Evolutionary conservation across 2,329 filamentous ascomycete genomes (phyloP), one percentile per base, ranked within the genome.

Genomic region (Dothidotthia symphoricarpi): DNA sequence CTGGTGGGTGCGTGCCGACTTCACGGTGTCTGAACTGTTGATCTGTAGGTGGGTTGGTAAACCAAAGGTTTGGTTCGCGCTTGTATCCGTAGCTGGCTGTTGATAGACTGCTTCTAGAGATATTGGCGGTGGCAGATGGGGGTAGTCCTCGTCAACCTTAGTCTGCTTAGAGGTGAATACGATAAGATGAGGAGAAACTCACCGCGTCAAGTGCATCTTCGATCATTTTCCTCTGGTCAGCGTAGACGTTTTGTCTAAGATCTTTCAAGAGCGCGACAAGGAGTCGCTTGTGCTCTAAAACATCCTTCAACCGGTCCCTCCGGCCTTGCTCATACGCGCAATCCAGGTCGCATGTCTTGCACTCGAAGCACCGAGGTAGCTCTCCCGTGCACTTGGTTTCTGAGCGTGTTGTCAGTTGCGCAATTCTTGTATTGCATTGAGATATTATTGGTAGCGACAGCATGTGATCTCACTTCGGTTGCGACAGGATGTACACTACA

Each of bases 231-330:
- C 19, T 25, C 10, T 36, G 15, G 9, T 25, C 16, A 12, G 7
- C 4, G 16, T 16, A 27, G 9, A 24, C 28, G 22, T 17, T 26
- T 11, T n/a, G 13, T 4, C 14, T 26, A 11, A 37, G 28, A 11
- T 37, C 34, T 15, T 31, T 16, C 10, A 37, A 17, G 17, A 37
- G 34, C 11, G 28, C 22, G 24, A 37, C 13, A n/a, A 37, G 34
- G 12, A 15, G 22, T 17, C 31, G 17, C 19, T 31, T 31, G 5
- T 37, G 34, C 14, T 17, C 13, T 9, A 28, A 31, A n/a, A 37
- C 13, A 15, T 31, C 28, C n/a, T 16, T 31, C 26, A 37, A 6
- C 10, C 34, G 34, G 15, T 37, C 34, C 6, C 15, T 22, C 16
- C 28, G 17, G 15, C 24, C 17, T 9, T 37, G 14, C 16, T 37